These are phyloP conservation scores for Mesotaenium endlicherianum DNA, from an alignment of 139 green algal genomes.

Conservation along the genomic window DNA sequence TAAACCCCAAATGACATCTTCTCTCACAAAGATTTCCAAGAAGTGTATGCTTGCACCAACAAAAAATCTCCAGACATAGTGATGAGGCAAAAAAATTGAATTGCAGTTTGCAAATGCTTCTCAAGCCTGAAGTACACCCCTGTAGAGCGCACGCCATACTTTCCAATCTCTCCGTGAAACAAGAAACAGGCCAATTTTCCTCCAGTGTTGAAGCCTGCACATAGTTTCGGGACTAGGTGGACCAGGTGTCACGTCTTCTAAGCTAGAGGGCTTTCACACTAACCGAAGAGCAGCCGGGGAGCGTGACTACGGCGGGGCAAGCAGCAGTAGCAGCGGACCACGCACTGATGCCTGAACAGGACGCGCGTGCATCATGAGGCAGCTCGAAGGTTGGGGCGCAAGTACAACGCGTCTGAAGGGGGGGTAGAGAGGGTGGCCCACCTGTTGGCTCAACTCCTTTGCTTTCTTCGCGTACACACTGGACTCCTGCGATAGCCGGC, in stretches of 20 bases:
- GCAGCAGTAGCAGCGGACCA: background rate
- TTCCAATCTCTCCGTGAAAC: too few species aligned
- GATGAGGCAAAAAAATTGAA: too few species aligned
- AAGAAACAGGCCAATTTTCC: too few species aligned
- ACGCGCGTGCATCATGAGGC: background rate
- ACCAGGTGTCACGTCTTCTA: too few species aligned
- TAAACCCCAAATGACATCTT: background rate
- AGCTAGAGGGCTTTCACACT: background rate
- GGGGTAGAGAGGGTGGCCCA: background rate
- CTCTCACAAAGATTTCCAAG: background rate
- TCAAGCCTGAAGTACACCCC: too few species aligned
- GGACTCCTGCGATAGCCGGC: conserved; percentile 75
- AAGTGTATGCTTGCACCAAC: background rate
- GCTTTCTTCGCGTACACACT: conserved; percentile 80
- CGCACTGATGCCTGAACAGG: background rate
- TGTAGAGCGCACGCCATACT: too few species aligned
- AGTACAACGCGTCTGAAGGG: background rate
- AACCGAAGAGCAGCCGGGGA: background rate
- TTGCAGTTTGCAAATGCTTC: too few species aligned
- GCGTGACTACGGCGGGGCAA: background rate
- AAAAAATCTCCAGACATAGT: background rate
- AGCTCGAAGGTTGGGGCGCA: too few species aligned
- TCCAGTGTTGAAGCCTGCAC: too few species aligned
- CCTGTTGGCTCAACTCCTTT: conserved; percentile 82
- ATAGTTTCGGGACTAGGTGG: too few species aligned